Evolutionary conservation across 1,284 basidiomycete genomes (phyloP), one percentile per base, ranked within the genome.

Genomic region (Apiotrichum porosum): DNA sequence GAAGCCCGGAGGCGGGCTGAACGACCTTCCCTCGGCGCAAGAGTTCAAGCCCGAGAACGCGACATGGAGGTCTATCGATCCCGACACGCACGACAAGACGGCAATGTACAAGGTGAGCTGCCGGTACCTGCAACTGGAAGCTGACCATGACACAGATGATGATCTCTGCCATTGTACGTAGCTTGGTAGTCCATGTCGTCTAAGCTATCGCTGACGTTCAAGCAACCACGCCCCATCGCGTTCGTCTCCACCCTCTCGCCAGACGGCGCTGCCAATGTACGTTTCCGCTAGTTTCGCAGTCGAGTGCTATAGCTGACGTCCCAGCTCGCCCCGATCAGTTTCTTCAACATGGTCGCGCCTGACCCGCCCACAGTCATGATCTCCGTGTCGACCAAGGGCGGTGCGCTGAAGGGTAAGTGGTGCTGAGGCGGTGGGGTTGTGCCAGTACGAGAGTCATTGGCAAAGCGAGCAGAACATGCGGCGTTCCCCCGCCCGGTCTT

Each of bases 351-450:
- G 33, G 74, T 78, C 44, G 76, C 81, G 9, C 79, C 81, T 61
- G 77, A 83, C 57, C 85, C 84, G 0, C 83, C 85, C 1, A 71
- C 83, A 47, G 63, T 87, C 54, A 82, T 81, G 71, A 64, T 87
- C 35, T 83, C 82, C 3, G 79, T 83, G 56, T 49, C 54, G 28
- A 49, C 59, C 9, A 28, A 28, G 26, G 8, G 8, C 26, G 12
- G 8, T 3, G 42, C 37, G 2, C 34, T 42, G 22, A 51, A 51
- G 22, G 45, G 45, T 47, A 18, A 9, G 45, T 24, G 13, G 6
- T 36, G 13, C 35, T 37, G 35, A n/a, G n/a, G n/a, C n/a, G n/a
- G n/a, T n/a, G n/a, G n/a, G n/a, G n/a, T n/a, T n/a, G n/a, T n/a
- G n/a, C n/a, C n/a, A n/a, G n/a, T n/a, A n/a, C n/a, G n/a, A n/a